Conservation (phyloP, 306 rosid genomes). For the Dalbergia cochinchinensis region DNA sequence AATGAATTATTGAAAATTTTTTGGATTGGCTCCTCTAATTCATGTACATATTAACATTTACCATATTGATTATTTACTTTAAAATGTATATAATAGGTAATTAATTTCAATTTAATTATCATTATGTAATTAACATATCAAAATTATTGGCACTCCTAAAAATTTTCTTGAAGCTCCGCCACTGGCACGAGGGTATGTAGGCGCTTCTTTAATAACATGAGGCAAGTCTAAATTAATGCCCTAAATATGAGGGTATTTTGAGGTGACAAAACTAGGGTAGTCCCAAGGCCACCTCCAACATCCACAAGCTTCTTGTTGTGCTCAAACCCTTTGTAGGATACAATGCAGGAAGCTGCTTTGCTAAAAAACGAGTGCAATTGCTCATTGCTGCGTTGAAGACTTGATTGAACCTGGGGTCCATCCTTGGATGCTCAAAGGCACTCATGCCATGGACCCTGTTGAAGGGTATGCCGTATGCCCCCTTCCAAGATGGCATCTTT, state of each 20-base stretch:
- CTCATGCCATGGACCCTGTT: conserved; percentile 49
- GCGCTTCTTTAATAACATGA: conserved; percentile 54
- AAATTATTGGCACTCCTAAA: too few species aligned
- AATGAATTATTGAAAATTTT: too few species aligned
- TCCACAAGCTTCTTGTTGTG: conserved; percentile 50
- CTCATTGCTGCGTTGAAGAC: conserved; percentile 57
- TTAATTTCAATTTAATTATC: too few species aligned
- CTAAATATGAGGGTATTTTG: conserved; percentile 55
- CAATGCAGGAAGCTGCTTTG: conserved; percentile 46
- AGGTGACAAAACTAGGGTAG: conserved; percentile 49
- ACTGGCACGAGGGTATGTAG: conserved; percentile 48
- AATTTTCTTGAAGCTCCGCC: too few species aligned
- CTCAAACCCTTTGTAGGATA: conserved; percentile 52
- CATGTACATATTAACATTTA: too few species aligned
- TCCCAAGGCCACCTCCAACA: conserved; percentile 64
- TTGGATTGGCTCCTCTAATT: too few species aligned
- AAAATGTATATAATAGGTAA: too few species aligned
- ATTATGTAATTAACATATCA: too few species aligned
- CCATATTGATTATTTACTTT: too few species aligned
- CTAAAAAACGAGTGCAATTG: conserved; percentile 14
- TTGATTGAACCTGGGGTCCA: conserved; percentile 43
- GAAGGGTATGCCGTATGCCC: conserved; percentile 54
- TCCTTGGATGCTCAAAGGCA: conserved; percentile 40
- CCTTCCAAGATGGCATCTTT: conserved; percentile 53
- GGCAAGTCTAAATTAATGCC: conserved; percentile 45